Percentiles rank a stretch among this genome's conserved stretches.
Conservation (phyloP, 129 eudicot genomes). For the Calendula officinalis region DNA sequence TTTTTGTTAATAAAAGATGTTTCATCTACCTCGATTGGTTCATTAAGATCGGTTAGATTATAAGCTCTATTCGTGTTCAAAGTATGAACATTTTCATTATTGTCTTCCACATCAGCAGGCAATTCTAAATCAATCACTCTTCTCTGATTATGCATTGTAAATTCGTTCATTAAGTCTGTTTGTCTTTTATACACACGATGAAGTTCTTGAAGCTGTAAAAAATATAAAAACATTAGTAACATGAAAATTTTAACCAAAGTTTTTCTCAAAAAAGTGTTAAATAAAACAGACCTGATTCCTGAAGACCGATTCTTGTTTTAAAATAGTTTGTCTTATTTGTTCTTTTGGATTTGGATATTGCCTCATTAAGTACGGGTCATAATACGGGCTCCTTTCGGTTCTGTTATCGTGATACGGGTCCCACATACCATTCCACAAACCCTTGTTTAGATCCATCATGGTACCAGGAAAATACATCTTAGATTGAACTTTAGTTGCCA, state of each 20-base stretch:
- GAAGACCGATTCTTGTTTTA: constrained; percentile 67
- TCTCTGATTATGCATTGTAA: constrained; percentile 25
- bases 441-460: constrained; percentile 42
- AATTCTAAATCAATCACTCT: constrained; percentile 39
- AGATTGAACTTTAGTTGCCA: constrained; percentile 69
- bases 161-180: constrained; percentile 59
- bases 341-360: constrained; percentile 37
- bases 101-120: constrained; percentile 31
- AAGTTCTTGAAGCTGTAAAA: constrained; percentile 72
- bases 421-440: constrained; percentile 44
- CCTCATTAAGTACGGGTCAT: constrained; percentile 29
- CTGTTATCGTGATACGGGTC: constrained; percentile 41
- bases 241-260: not conserved
- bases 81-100: constrained; percentile 25
- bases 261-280: not conserved
- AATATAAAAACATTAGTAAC: constrained; percentile 5
- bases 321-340: constrained; percentile 53
- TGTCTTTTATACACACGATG: constrained; percentile 76
- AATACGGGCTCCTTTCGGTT: constrained; percentile 28
- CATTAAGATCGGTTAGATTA: constrained; percentile 46
- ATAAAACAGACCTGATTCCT: constrained; percentile 56
- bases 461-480: constrained; percentile 45
- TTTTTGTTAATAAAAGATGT: constrained; percentile 26
- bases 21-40: constrained; percentile 41
- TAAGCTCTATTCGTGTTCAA: constrained; percentile 5